phyloP scores from a whole-genome alignment of 2,329 filamentous ascomycete genomes.

The Penicillium sp. region DNA sequence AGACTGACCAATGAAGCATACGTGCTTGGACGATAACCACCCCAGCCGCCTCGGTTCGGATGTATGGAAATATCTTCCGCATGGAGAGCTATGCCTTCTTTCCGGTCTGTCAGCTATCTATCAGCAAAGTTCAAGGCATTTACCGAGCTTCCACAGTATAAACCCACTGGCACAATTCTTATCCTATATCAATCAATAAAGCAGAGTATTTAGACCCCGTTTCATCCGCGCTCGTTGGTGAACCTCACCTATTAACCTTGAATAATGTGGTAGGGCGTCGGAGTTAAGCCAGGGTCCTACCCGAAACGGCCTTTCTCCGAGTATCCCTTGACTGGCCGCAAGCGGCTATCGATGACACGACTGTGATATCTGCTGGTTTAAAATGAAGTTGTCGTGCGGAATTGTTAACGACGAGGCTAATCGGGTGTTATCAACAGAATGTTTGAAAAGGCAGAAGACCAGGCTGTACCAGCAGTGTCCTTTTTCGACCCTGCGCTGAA shows the following conservation, averaged over 20 bases:
- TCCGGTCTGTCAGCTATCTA: background rate
- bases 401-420: background rate
- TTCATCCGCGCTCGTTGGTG: background rate
- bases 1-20: background rate
- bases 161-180: background rate
- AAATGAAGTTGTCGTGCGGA: background rate
- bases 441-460: background rate
- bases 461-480: conserved; percentile 22
- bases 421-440: background rate
- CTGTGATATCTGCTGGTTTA: background rate
- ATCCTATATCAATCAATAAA: background rate
- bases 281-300: conserved; percentile 8
- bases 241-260: background rate
- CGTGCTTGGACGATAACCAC: background rate
- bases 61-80: background rate
- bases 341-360: conserved; percentile 4
- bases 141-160: background rate
- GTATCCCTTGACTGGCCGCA: conserved; percentile 10
- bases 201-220: background rate
- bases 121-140: background rate
- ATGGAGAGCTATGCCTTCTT: background rate
- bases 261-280: background rate
- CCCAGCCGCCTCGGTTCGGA: background rate
- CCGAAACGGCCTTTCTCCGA: conserved; percentile 10
- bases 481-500: conserved; percentile 33